Base-by-base conservation (phyloP, 2,329 filamentous ascomycete species). In the Dactylonectria estremocensis region DNA sequence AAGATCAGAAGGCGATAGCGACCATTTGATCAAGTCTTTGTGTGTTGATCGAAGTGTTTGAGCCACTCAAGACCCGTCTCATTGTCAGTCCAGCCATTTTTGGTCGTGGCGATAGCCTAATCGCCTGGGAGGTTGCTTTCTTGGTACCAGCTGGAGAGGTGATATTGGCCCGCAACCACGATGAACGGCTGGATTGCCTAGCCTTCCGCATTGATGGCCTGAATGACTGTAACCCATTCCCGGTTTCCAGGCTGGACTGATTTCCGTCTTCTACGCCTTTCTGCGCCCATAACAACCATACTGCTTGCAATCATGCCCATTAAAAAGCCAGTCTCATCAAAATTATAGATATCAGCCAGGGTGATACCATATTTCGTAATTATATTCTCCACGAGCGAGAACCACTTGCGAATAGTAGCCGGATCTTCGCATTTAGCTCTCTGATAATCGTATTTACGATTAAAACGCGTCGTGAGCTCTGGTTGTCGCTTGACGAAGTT, bases 31-130 rank as follows among this genome's bases (percentile, higher is more conserved):
- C 68, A 63, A 22, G 22, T 56, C 58, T 67, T 75, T 68, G 70
- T 80, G 69, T 78, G 67, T 60, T 70, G 69, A 64, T 80, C 72
- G 71, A 82, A 82, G 73, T 81, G 70, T 73, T 79, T 46, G 46
- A 81, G 69, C 80, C 69, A 82, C 22, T 70, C 50, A 54, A 82
- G 63, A 40, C 76, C 75, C 46, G 78, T 75, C 64, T 79, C 20
- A 72, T 81, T 78, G 40, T 69, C 77, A 9, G 75, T 82, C 77
- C 61, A 82, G 63, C 78, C 69, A 68, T 81, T 82, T 43, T 66
- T 67, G 63, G 66, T 46, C 18, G 43, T 46, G 3, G 18, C 18
- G 18, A 46, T 20, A 49, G 46, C 20, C 24, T 22, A 18, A 33
- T 49, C 46, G 46, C 22, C 18, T 11, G 40, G 40, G 16, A 43